Percentiles rank a stretch among this genome's conserved stretches.
phyloP scores from a whole-genome alignment of 78 protist genomes.

The Dictyostelium intermedium region DNA sequence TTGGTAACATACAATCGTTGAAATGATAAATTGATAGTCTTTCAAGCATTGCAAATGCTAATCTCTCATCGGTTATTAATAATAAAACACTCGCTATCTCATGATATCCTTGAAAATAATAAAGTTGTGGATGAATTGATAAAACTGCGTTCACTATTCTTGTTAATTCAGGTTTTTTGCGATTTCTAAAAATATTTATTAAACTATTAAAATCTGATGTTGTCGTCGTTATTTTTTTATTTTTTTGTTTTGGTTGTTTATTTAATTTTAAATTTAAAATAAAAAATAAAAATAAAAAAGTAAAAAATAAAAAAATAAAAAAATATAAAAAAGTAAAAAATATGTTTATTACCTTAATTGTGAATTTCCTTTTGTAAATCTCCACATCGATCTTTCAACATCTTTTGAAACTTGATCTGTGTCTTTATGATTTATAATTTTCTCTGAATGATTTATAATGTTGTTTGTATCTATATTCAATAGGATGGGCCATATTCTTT shows the following conservation, averaged over 20 bases:
- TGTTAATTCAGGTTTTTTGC: constrained; percentile 63
- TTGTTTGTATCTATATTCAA: constrained; percentile 20
- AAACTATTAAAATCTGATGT: too few species aligned
- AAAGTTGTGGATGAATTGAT: constrained; percentile 34
- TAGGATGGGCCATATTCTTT: constrained; percentile 47
- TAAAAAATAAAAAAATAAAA: not conserved
- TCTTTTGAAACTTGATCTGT: constrained; percentile 81
- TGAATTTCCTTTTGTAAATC: constrained; percentile 74
- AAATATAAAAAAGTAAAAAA: too few species aligned
- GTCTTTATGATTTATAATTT: constrained; percentile 55
- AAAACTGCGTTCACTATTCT: constrained; percentile 65
- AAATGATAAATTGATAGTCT: constrained; percentile 65
- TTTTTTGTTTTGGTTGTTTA: too few species aligned
- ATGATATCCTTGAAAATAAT: constrained; percentile 81
- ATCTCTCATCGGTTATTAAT: constrained; percentile 51
- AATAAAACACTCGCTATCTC: constrained; percentile 72
- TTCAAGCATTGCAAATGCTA: constrained; percentile 73
- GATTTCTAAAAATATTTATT: constrained; percentile 4
- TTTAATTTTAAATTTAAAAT: too few species aligned
- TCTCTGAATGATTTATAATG: constrained; percentile 5
- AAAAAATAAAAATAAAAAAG: too few species aligned
- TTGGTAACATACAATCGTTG: constrained; percentile 50
- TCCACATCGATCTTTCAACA: constrained; percentile 83
- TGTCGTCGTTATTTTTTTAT: too few species aligned
- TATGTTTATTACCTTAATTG: constrained; percentile 36